Evolutionary conservation across 1,139 yeast genomes (phyloP), one percentile per base, ranked within the genome.

Genomic region (Blastobotrys capitulatus): DNA sequence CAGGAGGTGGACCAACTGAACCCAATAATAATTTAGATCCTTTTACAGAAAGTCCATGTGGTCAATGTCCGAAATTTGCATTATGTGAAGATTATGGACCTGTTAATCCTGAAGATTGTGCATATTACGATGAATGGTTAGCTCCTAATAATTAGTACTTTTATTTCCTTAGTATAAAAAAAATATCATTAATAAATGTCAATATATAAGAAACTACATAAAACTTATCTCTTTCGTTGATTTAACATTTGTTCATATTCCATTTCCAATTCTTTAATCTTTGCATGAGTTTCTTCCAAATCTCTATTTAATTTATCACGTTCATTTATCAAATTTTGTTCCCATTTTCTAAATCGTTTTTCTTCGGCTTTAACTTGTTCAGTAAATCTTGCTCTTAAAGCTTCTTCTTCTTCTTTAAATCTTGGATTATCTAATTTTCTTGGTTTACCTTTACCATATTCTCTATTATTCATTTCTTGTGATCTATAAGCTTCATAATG

Each of bases 351-450:
- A 73, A 92, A 94, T 66, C 98, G 79, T 64, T 87, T 95, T 65
- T 94, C 98, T 72, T 92, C 98, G 45, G 88, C 87, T 73, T 90
- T 89, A 55, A 94, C 96, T 72, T 92, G 97, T 67, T 90, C 97
- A n/a, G 97, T 92, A 71, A 92, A 92, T 68, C 86, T 86, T 70
- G 86, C 85, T 78, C 94, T 89, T 66, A 94, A 77, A 32, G 92
- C 86, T 67, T 87, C 95, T 70, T 94, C 98, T 67, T 92, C 97
- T 69, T 92, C 97, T 69, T 88, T 85, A 72, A 86, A 92, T 70
- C 86, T 85, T 51, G 97, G 97, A 68, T 92, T 89, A 62, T 84
- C 88, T 58, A 62, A 57, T 49, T 66, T 60, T 40, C 72, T 65
- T 25, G 67, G 60, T 72, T 69, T 62, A 41, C 66, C 62, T 76